Evolutionary conservation across 495 filamentous ascomycete genomes (phyloP).

Genomic region (Lophium mytilinum): DNA sequence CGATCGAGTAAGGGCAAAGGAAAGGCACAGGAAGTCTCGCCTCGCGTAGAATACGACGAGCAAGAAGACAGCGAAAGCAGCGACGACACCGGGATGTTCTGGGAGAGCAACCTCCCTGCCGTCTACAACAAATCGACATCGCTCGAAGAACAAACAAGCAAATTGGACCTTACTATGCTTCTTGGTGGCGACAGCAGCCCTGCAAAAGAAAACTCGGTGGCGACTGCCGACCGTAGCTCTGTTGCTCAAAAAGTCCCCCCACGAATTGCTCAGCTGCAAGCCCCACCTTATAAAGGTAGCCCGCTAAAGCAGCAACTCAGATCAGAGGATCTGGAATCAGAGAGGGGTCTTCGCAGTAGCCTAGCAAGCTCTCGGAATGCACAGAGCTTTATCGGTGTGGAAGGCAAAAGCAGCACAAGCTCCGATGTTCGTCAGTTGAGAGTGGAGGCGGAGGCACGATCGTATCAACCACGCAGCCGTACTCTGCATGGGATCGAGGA

Average conservation of each 20-base stretch:
- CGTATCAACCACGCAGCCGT: constrained; percentile 10
- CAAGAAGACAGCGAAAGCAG: constrained; percentile 15
- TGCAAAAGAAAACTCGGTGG: constrained; percentile 6
- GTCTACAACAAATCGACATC: constrained; percentile 17
- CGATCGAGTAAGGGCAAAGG: constrained; percentile 10
- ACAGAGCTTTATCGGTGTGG: background rate
- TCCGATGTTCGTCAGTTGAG: constrained; percentile 18
- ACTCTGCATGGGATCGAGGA: constrained; percentile 16
- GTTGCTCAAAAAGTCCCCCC: background rate
- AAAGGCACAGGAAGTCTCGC: constrained; percentile 1
- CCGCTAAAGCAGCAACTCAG: background rate
- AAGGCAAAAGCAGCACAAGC: background rate
- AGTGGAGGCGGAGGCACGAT: constrained; percentile 13
- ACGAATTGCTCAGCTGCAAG: background rate
- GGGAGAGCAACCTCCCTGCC: constrained; percentile 27
- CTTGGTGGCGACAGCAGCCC: constrained; percentile 8
- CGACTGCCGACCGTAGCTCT: background rate
- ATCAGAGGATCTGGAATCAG: background rate
- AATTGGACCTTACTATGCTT: constrained; percentile 14
- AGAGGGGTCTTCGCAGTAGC: background rate
- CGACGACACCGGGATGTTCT: constrained; percentile 33
- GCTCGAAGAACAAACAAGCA: background rate
- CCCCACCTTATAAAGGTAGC: background rate
- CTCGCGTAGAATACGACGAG: background rate
- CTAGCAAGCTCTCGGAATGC: background rate